Evolutionary conservation across 768 basidiomycete genomes (phyloP).

Genomic region (Tulasnella sp.): DNA sequence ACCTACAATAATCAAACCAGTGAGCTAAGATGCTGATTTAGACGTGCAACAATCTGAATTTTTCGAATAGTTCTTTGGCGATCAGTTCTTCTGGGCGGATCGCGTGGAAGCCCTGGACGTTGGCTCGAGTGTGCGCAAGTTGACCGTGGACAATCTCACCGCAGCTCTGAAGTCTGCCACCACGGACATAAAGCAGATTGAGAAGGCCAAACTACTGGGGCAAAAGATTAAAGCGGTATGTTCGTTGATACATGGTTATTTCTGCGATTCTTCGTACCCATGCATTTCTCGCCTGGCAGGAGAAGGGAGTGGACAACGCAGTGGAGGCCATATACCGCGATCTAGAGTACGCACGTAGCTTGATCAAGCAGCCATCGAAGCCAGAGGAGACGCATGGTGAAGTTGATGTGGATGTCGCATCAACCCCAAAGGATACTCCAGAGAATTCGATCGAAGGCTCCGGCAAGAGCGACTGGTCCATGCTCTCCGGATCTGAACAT

Average conservation of each 20-base stretch:
- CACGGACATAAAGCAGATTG: conserved; percentile 79
- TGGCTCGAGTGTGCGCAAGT: conserved; percentile 76
- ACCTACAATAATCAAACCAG: conserved; percentile 86
- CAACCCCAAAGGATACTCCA: not conserved
- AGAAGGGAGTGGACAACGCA: conserved; percentile 88
- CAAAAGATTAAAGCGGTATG: conserved; percentile 76
- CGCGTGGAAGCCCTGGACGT: conserved; percentile 94
- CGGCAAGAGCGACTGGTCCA: conserved; percentile 25
- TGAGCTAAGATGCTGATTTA: too few relatives aligned
- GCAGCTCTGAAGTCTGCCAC: conserved; percentile 76
- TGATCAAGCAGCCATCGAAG: conserved; percentile 53
- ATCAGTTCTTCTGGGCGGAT: conserved; percentile 97
- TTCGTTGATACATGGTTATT: conserved; percentile 3
- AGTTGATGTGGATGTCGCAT: not conserved
- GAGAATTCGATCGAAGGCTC: conserved; percentile 5
- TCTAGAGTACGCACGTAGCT: conserved; percentile 81
- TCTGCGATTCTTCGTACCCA: not conserved
- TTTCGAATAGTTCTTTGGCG: conserved; percentile 65
- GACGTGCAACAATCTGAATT: too few relatives aligned
- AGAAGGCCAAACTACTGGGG: conserved; percentile 72
- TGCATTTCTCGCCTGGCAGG: conserved; percentile 38
- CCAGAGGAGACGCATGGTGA: not conserved
- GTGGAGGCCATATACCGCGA: conserved; percentile 95
- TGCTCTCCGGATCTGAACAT: conserved; percentile 9
- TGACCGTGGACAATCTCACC: conserved; percentile 66